These are phyloP conservation scores for Russula griseocarnosa DNA, from an alignment of 768 basidiomycete species.

Conservation along the genomic window DNA sequence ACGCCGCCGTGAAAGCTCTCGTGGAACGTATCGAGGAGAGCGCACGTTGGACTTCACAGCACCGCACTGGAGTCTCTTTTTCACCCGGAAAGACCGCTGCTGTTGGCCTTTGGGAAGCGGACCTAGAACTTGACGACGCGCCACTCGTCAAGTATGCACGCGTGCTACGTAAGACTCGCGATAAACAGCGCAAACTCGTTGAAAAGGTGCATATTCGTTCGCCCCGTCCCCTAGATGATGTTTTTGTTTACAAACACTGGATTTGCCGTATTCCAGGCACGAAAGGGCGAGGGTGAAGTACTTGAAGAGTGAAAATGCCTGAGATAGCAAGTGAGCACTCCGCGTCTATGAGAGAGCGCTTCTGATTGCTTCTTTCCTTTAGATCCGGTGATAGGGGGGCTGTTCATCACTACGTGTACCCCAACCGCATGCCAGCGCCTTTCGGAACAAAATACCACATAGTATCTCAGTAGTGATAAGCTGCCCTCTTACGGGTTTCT, in stretches of 20 bases:
- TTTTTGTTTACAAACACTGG: background rate
- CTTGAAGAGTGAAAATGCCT: constrained; percentile 43
- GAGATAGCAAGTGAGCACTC: background rate
- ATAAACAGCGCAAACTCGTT: constrained; percentile 62
- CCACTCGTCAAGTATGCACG: constrained; percentile 81
- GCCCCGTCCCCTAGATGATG: constrained; percentile 1
- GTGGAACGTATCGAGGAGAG: constrained; percentile 88
- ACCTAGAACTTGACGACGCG: constrained; percentile 57
- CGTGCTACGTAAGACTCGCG: constrained; percentile 75
- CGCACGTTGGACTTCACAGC: constrained; percentile 68
- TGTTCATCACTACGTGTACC: constrained; percentile 3
- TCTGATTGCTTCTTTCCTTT: background rate
- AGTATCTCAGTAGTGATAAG: background rate
- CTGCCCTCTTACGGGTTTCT: background rate
- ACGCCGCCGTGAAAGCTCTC: constrained; percentile 62
- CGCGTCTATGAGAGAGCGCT: background rate
- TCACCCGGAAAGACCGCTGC: constrained; percentile 65
- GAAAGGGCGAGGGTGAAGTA: constrained; percentile 66
- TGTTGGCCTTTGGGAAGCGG: constrained; percentile 70
- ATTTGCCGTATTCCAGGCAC: constrained; percentile 45
- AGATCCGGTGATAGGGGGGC: constrained; percentile 2
- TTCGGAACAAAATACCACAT: background rate
- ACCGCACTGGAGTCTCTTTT: constrained; percentile 66
- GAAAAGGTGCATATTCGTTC: constrained; percentile 68
- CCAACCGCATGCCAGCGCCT: background rate